A percentile compares a stretch with the other conserved stretches of the same genome.
phyloP scores from a whole-genome alignment of 805 yeast genomes.

The Metschnikowia kunwiensis region DNA sequence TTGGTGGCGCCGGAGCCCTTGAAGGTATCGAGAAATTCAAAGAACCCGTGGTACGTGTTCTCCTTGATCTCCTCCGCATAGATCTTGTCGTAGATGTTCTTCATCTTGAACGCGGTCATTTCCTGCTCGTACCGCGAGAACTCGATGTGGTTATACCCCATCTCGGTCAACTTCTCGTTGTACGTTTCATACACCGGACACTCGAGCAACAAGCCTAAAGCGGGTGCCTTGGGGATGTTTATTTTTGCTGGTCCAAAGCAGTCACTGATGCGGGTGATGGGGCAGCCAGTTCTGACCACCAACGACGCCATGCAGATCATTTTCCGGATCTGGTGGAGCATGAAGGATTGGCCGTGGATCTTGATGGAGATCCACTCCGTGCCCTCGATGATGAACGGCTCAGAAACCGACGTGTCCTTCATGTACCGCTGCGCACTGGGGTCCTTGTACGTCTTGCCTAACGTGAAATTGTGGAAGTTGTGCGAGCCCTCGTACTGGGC shows the following conservation, averaged over 20 bases:
- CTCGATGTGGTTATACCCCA: conserved; percentile 74
- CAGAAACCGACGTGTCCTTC: conserved; percentile 74
- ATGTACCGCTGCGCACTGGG: conserved; percentile 82
- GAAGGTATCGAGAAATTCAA: conserved; percentile 83
- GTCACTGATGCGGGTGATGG: conserved; percentile 67
- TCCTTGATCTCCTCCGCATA: conserved; percentile 87
- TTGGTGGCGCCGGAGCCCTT: conserved; percentile 35
- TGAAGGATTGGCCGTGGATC: conserved; percentile 96
- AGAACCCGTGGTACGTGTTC: conserved; percentile 86
- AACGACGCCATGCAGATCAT: conserved; percentile 96
- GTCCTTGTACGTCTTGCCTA: conserved; percentile 79
- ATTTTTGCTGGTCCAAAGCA: conserved; percentile 73
- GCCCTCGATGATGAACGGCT: conserved; percentile 86
- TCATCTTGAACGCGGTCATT: conserved; percentile 84
- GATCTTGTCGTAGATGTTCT: conserved; percentile 86
- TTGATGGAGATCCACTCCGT: conserved; percentile 96
- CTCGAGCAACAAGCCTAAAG: conserved; percentile 85
- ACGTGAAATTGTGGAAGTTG: conserved; percentile 85
- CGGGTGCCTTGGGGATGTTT: conserved; percentile 97
- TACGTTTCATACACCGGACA: conserved; percentile 88
- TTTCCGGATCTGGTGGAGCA: conserved; percentile 96
- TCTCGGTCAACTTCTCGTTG: conserved; percentile 64
- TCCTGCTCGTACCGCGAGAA: conserved; percentile 63
- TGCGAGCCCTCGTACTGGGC: conserved; percentile 78
- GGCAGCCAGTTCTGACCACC: conserved; percentile 82